Percentiles rank a stretch among this genome's conserved stretches.
Conservation (phyloP, 2,329 filamentous ascomycete species). For the Fusarium compactum region DNA sequence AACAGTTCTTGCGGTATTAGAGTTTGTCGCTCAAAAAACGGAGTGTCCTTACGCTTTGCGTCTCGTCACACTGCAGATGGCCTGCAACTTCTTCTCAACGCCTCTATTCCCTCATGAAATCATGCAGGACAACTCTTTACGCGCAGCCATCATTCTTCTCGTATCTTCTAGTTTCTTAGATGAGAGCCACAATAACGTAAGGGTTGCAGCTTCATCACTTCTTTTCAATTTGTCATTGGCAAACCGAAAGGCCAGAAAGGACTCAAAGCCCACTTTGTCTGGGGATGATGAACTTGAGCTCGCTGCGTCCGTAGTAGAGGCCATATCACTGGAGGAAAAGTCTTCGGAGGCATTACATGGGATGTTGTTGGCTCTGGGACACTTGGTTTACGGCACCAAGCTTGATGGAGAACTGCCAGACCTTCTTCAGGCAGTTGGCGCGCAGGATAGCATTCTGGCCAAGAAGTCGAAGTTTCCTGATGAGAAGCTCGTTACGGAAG, state of each 20-base stretch:
- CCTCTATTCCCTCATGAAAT: conserved; percentile 76
- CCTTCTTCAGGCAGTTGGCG: conserved; percentile 82
- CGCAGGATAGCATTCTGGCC: conserved; percentile 69
- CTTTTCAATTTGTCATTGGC: conserved; percentile 84
- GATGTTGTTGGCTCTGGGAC: conserved; percentile 79
- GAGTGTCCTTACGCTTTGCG: conserved; percentile 83
- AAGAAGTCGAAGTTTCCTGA: conserved; percentile 70
- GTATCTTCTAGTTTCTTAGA: conserved; percentile 85
- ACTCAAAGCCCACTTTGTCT: conserved; percentile 68
- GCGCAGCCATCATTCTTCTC: conserved; percentile 72
- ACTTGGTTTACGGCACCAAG: conserved; percentile 78
- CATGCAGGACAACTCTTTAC: conserved; percentile 63
- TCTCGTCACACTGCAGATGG: conserved; percentile 84
- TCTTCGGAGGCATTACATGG: conserved; percentile 81
- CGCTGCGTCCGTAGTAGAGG: conserved; percentile 83
- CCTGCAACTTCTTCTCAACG: conserved; percentile 86
- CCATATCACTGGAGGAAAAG: conserved; percentile 68
- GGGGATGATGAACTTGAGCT: conserved; percentile 84
- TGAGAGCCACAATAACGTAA: conserved; percentile 76
- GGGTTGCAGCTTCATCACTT: conserved; percentile 84
- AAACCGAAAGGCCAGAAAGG: conserved; percentile 74
- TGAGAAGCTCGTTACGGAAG: conserved; percentile 68
- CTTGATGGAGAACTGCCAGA: conserved; percentile 82
- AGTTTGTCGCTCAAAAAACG: conserved; percentile 67
- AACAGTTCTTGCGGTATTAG: conserved; percentile 72